Evolutionary conservation across 495 filamentous ascomycete genomes (phyloP), one percentile per base, ranked within the genome.

Genomic region (Daldinia grandis): DNA sequence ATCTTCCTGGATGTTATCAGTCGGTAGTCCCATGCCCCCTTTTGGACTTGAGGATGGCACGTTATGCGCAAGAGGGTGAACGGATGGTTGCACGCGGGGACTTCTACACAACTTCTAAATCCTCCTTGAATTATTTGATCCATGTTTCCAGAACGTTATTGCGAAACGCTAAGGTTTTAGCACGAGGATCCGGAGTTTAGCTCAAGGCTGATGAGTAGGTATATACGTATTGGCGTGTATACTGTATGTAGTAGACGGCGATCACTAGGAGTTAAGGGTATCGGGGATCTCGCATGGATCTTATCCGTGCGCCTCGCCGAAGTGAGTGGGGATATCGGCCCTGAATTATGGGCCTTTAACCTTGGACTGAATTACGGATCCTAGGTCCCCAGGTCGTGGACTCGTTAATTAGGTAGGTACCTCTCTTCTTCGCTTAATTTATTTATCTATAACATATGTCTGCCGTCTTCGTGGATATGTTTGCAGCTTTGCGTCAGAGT

Each of bases 201-300:
- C 53, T 63, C 49, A 66, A 63, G 69, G 64, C 64, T 63, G 64
- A 65, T 53, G 37, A 66, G 58, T 64, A 57, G 63, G 58, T 64
- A 57, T 28, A 14, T 27, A 28, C 8, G 42, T 47, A 47, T 47
- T 4, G 0, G 17, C 2, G 42, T 47, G 24, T 21, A 24, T 47
- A 5, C 10, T 10, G 42, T 38, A 15, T 1, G 35, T 44, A 44
- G 15, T 47, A 21, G 55, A 67, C 69, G 64, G 69, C 69, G 69
- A 72, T 44, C 64, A 72, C 27, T 51, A 35, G 30, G 50, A 54
- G 30, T 25, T 50, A 51, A 63, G 42, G 31, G 54, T 25, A 27
- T 72, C 69, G 69, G 69, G 69, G 69, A 72, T 72, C 69, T 72
- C 30, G 59, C 64, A 72, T 72, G 58, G 49, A 61, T 60, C 42